Percentiles rank a stretch among this genome's conserved stretches.
phyloP scores from a whole-genome alignment of 805 yeast genomes.

The Millerago galiae region DNA sequence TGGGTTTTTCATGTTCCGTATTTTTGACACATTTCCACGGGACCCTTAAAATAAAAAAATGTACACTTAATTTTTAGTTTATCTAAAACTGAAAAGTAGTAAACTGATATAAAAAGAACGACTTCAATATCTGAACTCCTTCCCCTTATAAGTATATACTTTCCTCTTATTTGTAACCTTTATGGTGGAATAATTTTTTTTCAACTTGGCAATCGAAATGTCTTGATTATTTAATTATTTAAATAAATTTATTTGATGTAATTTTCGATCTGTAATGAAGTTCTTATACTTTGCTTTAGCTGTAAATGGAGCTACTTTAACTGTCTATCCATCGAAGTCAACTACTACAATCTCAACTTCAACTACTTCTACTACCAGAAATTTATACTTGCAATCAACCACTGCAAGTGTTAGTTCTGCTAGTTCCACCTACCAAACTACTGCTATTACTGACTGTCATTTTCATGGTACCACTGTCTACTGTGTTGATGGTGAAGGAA shows the following conservation, averaged over 20 bases:
- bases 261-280: too few species aligned
- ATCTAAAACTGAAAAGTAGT: too few species aligned
- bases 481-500: slow-evolving; percentile 13
- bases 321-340: not conserved
- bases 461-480: slow-evolving; percentile 10
- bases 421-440: slow-evolving; percentile 7
- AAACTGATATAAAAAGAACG: too few species aligned
- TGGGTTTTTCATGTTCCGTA: too few species aligned
- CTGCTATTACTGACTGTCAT: slow-evolving; percentile 17
- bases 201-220: not conserved
- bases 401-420: not conserved
- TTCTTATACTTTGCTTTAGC: not conserved
- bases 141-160: too few species aligned
- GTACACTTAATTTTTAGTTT: too few species aligned
- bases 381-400: slow-evolving; percentile 1
- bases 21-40: too few species aligned
- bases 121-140: too few species aligned
- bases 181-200: not conserved
- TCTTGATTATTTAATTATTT: not conserved
- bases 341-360: not conserved
- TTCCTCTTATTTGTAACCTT: too few species aligned
- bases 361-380: not conserved
- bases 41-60: too few species aligned
- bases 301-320: not conserved
- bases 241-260: too few species aligned